Base-by-base conservation (phyloP, 805 yeast genomes). In the Cyberlindnera euphorbiiphila region DNA sequence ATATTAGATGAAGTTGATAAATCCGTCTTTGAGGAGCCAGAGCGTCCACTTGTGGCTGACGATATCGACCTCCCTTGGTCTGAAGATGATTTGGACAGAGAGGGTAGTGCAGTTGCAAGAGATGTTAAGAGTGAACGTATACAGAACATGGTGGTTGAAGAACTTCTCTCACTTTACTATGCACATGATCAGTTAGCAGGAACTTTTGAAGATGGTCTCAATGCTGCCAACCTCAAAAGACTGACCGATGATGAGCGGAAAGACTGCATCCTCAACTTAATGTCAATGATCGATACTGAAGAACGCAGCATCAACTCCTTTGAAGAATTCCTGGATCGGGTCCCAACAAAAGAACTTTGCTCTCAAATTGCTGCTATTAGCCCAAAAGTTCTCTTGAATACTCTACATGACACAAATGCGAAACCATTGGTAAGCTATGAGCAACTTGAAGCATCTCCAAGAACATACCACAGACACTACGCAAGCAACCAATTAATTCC, bases 121-220 rank as follows among this genome's bases (percentile, higher is more conserved):
- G 36, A 36, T 14, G 21, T 35, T 5, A 24, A 14, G 13, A 36
- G 27, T 15, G 45, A 41, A 12, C 21, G 35, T 8, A 16, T 32
- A 1, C 46, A 45, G 32, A 25, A 31, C 17, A 22, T 34, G 35
- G 33, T 45, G 6, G 32, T 29, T 14, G 49, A 45, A 11, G 41
- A 37, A 26, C 28, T 45, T 4, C 16, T 45, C 15, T 10, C 32
- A 2, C 21, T 43, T 8, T 31, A 30, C 21, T 8, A 16, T 11
- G 18, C 33, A 6, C 39, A 43, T 11, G 37, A 29, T 2, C 17
- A 25, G 16, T 14, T 37, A 0, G 2, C 18, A 3, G 13, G 18
- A 10, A 9, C 39, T 14, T 32, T 45, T 9, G 25, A 30, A 3
- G 29, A 34, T 12, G 42, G 37, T 4, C 13, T 37, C 13, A 25